Evolutionary conservation across 2,329 filamentous ascomycete species (phyloP).

Genomic region (Cladosporium velox): DNA sequence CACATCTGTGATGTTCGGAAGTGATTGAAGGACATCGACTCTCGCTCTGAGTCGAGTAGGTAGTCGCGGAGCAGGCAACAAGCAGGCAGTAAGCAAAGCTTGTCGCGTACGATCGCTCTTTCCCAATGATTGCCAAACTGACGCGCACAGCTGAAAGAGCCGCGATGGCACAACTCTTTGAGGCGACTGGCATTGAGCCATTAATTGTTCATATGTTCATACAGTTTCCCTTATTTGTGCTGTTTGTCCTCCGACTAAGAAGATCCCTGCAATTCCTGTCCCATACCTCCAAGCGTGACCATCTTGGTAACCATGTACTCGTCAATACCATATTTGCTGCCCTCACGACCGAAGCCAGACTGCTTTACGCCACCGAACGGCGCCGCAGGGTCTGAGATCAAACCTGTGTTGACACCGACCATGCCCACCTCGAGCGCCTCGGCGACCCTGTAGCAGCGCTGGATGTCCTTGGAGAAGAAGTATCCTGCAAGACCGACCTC

Average conservation of each 20-base stretch:
- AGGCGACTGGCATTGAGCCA: background rate
- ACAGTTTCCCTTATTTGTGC: conserved; percentile 4
- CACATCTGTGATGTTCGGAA: too few species aligned
- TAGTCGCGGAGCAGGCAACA: background rate
- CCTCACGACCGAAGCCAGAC: conserved; percentile 55
- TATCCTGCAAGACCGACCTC: conserved; percentile 92
- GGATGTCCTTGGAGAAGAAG: conserved; percentile 73
- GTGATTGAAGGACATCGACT: too few species aligned
- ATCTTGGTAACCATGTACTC: conserved; percentile 53
- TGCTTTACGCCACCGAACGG: conserved; percentile 53
- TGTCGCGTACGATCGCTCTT: background rate
- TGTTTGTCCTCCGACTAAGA: conserved; percentile 9
- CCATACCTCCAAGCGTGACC: conserved; percentile 62
- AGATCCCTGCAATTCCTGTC: conserved; percentile 53
- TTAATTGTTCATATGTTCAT: conserved; percentile 12
- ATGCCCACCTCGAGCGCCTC: conserved; percentile 79
- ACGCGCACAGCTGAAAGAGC: background rate
- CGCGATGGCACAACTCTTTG: background rate
- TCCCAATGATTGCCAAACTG: background rate
- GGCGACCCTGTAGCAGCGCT: conserved; percentile 61
- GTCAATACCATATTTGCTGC: conserved; percentile 52
- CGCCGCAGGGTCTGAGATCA: conserved; percentile 51
- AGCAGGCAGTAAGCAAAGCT: background rate
- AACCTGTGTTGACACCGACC: conserved; percentile 58
- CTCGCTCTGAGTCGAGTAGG: too few species aligned